Conservation (phyloP, 2,329 filamentous ascomycete genomes). For the Uncinocarpus reesii region DNA sequence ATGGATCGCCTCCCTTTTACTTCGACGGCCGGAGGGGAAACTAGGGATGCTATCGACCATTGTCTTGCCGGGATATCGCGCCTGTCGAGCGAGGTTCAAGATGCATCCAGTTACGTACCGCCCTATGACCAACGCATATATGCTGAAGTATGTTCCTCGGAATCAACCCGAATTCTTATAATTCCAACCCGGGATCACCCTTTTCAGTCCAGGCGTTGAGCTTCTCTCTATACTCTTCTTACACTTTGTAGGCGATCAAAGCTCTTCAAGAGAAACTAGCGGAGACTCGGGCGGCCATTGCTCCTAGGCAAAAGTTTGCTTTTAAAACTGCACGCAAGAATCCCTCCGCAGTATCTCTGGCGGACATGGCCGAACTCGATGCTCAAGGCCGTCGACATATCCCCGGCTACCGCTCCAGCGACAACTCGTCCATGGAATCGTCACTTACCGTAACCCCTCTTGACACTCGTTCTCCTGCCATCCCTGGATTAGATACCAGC, state of each 20-base stretch:
- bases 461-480: constrained; percentile 31
- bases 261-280: constrained; percentile 67
- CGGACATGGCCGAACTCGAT: constrained; percentile 43
- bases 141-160: constrained; percentile 49
- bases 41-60: constrained; percentile 69
- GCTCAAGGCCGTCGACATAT: constrained; percentile 38
- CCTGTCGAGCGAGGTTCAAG: constrained; percentile 73
- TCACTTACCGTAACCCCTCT: constrained; percentile 29
- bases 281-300: constrained; percentile 55
- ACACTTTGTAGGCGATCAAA: constrained; percentile 57
- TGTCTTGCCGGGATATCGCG: constrained; percentile 69
- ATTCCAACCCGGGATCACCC: neutral
- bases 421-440: constrained; percentile 35
- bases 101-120: constrained; percentile 70
- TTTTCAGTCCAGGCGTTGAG: too few species aligned
- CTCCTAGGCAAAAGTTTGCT: constrained; percentile 69
- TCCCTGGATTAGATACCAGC: constrained; percentile 17
- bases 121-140: constrained; percentile 86
- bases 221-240: constrained; percentile 7
- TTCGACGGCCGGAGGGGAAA: constrained; percentile 58
- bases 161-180: constrained; percentile 1
- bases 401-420: constrained; percentile 35
- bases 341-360: constrained; percentile 42
- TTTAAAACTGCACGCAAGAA: constrained; percentile 57
- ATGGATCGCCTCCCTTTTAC: constrained; percentile 58